A percentile compares a stretch with the other conserved stretches of the same genome.
These are phyloP conservation scores for Rubroboletus satanas DNA, from an alignment of 768 basidiomycete genomes.

Conservation along the genomic window DNA sequence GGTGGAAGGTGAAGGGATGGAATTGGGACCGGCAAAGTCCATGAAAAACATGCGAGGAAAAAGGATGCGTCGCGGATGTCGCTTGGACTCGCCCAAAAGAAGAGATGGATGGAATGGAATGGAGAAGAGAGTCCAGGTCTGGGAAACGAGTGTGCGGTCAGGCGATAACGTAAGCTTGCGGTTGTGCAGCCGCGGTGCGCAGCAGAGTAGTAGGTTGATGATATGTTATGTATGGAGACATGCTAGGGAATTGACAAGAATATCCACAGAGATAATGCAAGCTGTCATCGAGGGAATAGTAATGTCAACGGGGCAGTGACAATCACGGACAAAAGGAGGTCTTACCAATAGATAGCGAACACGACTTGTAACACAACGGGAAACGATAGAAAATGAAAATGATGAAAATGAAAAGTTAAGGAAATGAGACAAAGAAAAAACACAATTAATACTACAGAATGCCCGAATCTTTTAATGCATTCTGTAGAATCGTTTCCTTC, in stretches of 20 bases:
- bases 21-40: neutral
- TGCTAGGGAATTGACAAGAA: constrained; percentile 23
- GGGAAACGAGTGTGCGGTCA: neutral
- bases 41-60: neutral
- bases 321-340: neutral
- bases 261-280: constrained; percentile 33
- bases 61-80: neutral
- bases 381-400: neutral
- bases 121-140: neutral
- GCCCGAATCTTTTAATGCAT: constrained; percentile 80
- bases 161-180: neutral
- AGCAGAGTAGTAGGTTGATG: constrained; percentile 23
- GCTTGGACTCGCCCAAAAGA: neutral
- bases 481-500: constrained; percentile 91
- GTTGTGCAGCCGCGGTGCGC: neutral
- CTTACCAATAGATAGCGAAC: constrained; percentile 29
- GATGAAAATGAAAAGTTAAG: neutral
- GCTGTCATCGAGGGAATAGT: constrained; percentile 4
- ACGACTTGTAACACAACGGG: constrained; percentile 9
- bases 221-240: constrained; percentile 27
- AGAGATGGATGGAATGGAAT: neutral
- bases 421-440: neutral
- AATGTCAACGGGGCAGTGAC: neutral
- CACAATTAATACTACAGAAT: constrained; percentile 48
- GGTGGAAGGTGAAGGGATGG: neutral